phyloP scores from a whole-genome alignment of 495 filamentous ascomycete species.

The Penicillium daleae region DNA sequence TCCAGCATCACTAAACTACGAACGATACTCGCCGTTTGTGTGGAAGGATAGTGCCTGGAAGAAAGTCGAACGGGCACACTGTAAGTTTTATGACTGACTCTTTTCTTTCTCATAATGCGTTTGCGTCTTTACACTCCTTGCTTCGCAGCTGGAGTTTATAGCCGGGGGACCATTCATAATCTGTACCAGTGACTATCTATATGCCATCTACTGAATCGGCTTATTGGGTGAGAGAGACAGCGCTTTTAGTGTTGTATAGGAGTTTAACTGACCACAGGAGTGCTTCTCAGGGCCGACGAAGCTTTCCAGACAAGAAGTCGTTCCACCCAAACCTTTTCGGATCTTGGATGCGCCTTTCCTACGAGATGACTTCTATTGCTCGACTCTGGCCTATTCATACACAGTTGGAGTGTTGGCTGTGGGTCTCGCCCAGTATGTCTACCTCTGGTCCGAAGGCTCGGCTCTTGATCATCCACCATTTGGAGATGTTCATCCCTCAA shows the following conservation, averaged over 20 bases:
- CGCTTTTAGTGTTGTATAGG: not conserved
- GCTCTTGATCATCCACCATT: constrained; percentile 55
- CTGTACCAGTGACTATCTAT: constrained; percentile 15
- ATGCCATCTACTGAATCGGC: not conserved
- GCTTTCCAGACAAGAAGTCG: constrained; percentile 27
- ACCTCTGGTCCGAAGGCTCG: constrained; percentile 82
- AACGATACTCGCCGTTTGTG: constrained; percentile 38
- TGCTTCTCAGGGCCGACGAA: constrained; percentile 30
- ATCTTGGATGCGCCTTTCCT: constrained; percentile 88
- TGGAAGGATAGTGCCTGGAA: constrained; percentile 68
- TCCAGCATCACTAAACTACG: constrained; percentile 39
- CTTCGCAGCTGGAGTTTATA: not conserved
- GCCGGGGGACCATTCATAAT: not conserved
- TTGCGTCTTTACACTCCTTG: not conserved
- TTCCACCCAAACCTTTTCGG: constrained; percentile 78
- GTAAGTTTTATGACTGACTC: constrained; percentile 45
- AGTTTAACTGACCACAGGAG: constrained; percentile 17
- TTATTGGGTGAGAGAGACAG: constrained; percentile 8
- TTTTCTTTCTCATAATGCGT: not conserved
- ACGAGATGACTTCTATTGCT: constrained; percentile 95
- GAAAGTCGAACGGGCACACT: constrained; percentile 48
- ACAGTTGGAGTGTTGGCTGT: constrained; percentile 78
- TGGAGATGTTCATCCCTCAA: constrained; percentile 43
- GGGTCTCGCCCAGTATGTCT: constrained; percentile 78
- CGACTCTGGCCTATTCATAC: constrained; percentile 81